Percentiles rank a stretch among this genome's conserved stretches.
Evolutionary conservation across 2,329 filamentous ascomycete genomes (phyloP).

Genomic region (Claviceps fusiformis): DNA sequence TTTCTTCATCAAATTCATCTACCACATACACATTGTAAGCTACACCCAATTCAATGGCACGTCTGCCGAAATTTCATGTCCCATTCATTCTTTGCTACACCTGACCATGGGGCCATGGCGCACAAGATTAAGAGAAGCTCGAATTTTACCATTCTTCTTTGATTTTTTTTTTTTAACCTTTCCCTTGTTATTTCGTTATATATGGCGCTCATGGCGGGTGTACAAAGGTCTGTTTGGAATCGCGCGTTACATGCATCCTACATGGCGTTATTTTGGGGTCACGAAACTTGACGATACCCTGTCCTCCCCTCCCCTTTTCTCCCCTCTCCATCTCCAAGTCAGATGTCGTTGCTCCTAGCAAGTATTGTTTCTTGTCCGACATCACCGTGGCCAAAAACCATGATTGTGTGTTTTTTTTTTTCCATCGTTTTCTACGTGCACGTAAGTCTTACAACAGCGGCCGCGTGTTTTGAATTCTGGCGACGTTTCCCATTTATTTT

Average conservation of each 20-base stretch:
- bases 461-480: not conserved
- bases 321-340: not conserved
- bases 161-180: too few species aligned
- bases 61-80: not conserved
- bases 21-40: conserved; percentile 1
- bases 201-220: not conserved
- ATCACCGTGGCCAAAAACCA: not conserved
- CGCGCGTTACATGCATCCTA: not conserved
- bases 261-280: conserved; percentile 1
- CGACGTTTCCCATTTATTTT: not conserved
- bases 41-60: not conserved
- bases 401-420: not conserved
- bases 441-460: not conserved
- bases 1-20: not conserved
- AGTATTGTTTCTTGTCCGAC: not conserved
- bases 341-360: not conserved
- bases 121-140: not conserved
- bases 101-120: not conserved
- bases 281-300: conserved; percentile 5
- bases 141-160: not conserved
- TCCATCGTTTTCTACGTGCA: not conserved
- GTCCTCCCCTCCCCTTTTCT: not conserved
- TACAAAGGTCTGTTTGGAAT: not conserved
- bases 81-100: not conserved
- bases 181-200: not conserved